Percentiles rank a stretch among this genome's conserved stretches.
These are phyloP conservation scores for Teratosphaeria gauchensis DNA, from an alignment of 2,329 filamentous ascomycete genomes.

Conservation along the genomic window DNA sequence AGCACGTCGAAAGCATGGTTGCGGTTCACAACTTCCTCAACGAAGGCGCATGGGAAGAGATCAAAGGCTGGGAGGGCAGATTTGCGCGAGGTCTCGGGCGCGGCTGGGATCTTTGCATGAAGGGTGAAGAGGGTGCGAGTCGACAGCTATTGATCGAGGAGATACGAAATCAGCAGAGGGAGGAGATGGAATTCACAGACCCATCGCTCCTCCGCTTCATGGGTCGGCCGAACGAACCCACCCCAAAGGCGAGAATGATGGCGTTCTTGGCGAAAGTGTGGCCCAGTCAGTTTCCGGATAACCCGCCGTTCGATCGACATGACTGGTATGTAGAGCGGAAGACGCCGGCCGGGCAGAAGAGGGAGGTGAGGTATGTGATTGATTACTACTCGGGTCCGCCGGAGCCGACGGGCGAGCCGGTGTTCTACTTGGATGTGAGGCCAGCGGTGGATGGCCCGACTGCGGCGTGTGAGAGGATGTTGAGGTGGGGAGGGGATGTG, in stretches of 20 bases:
- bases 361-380: constrained; percentile 87
- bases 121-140: constrained; percentile 26
- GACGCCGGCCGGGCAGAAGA: constrained; percentile 52
- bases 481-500: constrained; percentile 84
- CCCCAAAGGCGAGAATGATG: constrained; percentile 80
- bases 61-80: constrained; percentile 83
- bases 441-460: constrained; percentile 76
- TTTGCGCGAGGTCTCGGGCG: constrained; percentile 64
- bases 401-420: constrained; percentile 77
- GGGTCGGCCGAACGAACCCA: constrained; percentile 78
- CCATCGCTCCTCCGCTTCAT: constrained; percentile 80
- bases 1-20: constrained; percentile 93
- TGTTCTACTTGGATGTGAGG: constrained; percentile 91
- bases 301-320: constrained; percentile 89
- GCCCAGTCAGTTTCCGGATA: constrained; percentile 66
- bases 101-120: constrained; percentile 24
- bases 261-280: constrained; percentile 71
- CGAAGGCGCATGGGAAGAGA: constrained; percentile 93
- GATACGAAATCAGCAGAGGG: background rate
- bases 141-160: constrained; percentile 6
- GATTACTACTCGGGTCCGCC: constrained; percentile 86
- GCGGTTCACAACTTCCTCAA: constrained; percentile 97
- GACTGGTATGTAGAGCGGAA: constrained; percentile 88
- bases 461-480: constrained; percentile 68
- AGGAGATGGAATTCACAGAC: constrained; percentile 32